Base-by-base conservation (phyloP, 1,139 yeast species). In the Trichomonascaceae sp. region DNA sequence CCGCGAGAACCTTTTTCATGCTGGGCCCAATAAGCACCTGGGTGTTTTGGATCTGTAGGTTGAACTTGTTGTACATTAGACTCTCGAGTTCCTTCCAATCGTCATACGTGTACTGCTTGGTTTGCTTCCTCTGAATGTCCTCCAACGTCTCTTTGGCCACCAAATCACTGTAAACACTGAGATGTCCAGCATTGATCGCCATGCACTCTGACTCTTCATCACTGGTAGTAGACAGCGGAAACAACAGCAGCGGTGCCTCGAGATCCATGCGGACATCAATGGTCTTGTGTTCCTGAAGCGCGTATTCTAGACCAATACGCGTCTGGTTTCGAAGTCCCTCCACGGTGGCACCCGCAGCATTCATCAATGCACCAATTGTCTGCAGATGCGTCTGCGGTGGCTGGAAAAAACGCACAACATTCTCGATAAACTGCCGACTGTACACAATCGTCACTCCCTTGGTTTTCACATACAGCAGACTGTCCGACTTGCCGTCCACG, bases 161-260 rank as follows among this genome's bases (percentile, higher is more conserved):
- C 30, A 87, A 65, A 43, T 85, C 89, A 53, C 95, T 82, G 2
- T 67, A 60, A 5, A 89, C 74, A 47, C 87, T 76, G 23, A 92
- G 77, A 54, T 89, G 96, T 49, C 99, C 99, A 11, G 97, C 96
- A 66, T 92, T 98, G 37, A 92, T 65, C 11, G 89, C 73, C 3
- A 89, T 87, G 40, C 93, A 94, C 0, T 96, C 93, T 0, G 96
- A 75, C 28, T 78, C 67, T 11, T 20, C 11, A 74, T 82, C 75
- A 43, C 72, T 74, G 11, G 74, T 69, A 0, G 93, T 81, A 50
- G 84, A 82, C 15, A 84, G 63, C 0, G 98, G 98, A 27, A 89
- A 48, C n/a, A 89, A 80, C 18, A 92, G 74, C 43, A 92, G 64
- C 0, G 99, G 98, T 0, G 98, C 94, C 50, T 87, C 95, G 33